Percentiles rank a stretch among this genome's conserved stretches.
Evolutionary conservation across 1,284 basidiomycete species (phyloP).

Genomic region (Xerocomus minutiporus): DNA sequence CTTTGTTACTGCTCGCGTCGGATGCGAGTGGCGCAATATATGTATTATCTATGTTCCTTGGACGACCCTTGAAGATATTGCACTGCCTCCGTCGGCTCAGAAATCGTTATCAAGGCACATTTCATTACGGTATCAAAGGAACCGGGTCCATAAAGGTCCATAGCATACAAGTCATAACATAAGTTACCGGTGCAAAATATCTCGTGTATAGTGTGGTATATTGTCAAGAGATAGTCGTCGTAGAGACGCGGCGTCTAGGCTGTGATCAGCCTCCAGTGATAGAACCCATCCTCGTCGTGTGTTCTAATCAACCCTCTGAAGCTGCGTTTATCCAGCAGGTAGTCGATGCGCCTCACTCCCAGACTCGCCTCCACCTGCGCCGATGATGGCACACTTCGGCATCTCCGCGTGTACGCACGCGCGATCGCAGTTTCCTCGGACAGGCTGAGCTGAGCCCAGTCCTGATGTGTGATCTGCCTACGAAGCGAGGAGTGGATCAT

Average conservation of each 20-base stretch:
- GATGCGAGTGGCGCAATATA: no score
- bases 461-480: constrained; percentile 48
- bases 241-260: constrained; percentile 2
- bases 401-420: constrained; percentile 54
- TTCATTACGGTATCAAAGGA: not conserved
- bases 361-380: constrained; percentile 43
- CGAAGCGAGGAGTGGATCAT: constrained; percentile 51
- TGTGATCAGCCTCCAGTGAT: constrained; percentile 39
- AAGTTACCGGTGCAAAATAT: not conserved
- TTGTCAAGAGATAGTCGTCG: not conserved
- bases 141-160: not conserved
- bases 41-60: not conserved
- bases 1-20: no score
- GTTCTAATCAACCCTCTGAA: constrained; percentile 53
- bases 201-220: not conserved
- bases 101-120: not conserved
- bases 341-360: constrained; percentile 60
- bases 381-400: constrained; percentile 37
- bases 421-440: constrained; percentile 43
- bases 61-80: not conserved
- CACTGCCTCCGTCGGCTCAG: not conserved
- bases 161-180: not conserved
- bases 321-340: constrained; percentile 45
- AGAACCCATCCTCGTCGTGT: constrained; percentile 35
- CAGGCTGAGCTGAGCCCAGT: constrained; percentile 47